These are phyloP conservation scores for Vaccinium darrowii DNA, from an alignment of 148 eudicot genomes.

Conservation along the genomic window DNA sequence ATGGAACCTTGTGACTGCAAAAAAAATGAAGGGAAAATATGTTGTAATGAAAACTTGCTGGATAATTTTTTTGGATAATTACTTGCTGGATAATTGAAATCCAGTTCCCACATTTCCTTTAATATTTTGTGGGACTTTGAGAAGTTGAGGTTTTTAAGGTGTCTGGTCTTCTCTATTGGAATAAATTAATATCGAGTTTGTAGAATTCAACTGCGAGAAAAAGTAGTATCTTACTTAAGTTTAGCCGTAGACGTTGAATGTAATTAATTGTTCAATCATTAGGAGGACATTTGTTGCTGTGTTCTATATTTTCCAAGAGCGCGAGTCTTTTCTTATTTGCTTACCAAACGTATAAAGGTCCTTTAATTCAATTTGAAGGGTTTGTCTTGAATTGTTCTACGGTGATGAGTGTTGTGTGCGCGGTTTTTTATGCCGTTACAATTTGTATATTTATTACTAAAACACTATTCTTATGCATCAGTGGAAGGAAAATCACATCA, in stretches of 20 bases:
- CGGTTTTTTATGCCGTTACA: neutral
- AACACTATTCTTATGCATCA: neutral
- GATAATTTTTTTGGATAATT: no score
- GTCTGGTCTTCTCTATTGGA: neutral
- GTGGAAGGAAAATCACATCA: conserved; percentile 10
- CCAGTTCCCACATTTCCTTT: neutral
- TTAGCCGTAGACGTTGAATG: neutral
- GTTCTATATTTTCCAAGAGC: no score
- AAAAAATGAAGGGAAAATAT: no score
- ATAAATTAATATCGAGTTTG: neutral
- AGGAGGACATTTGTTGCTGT: neutral
- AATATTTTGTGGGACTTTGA: neutral
- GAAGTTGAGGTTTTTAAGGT: neutral
- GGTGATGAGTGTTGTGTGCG: neutral
- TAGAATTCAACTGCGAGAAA: neutral
- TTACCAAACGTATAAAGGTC: neutral
- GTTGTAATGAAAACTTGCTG: neutral
- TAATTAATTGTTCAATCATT: neutral
- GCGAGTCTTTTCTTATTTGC: neutral
- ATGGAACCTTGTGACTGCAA: neutral
- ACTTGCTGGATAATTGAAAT: neutral
- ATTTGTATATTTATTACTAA: neutral
- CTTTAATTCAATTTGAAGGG: neutral
- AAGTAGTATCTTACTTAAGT: neutral
- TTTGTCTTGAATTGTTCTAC: neutral